These are phyloP conservation scores for Penicillium sp. DNA, from an alignment of 2,329 filamentous ascomycete species.

Conservation along the genomic window DNA sequence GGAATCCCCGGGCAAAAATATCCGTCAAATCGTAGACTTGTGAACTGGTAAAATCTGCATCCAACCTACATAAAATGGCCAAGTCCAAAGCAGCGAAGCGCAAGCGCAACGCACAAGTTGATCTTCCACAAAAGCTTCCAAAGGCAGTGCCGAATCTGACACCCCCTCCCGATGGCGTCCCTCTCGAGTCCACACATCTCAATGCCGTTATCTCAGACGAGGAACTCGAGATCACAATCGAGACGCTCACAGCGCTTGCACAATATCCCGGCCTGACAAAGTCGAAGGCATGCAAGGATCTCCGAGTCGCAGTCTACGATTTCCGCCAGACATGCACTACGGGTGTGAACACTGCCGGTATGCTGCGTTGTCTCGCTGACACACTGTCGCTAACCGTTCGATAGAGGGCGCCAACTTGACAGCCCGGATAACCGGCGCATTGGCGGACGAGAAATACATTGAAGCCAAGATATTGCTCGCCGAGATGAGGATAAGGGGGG, in stretches of 20 bases:
- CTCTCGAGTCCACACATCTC: conserved; percentile 22
- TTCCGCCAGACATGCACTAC: conserved; percentile 62
- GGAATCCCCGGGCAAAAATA: not conserved
- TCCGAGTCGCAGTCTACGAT: conserved; percentile 59
- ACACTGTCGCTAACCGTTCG: conserved; percentile 3
- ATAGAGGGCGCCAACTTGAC: conserved; percentile 55
- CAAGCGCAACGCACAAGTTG: conserved; percentile 24
- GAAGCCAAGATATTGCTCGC: conserved; percentile 59
- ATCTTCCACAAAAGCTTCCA: conserved; percentile 20
- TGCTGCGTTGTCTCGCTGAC: conserved; percentile 12
- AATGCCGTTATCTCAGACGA: conserved; percentile 38
- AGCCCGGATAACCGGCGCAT: conserved; percentile 56
- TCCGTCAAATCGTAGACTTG: not conserved
- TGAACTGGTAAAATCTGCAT: not conserved
- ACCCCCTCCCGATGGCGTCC: conserved; percentile 22
- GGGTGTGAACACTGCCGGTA: conserved; percentile 52
- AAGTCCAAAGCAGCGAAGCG: conserved; percentile 27
- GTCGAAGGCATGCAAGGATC: conserved; percentile 58
- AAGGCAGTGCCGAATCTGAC: conserved; percentile 17
- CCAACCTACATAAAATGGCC: conserved; percentile 11
- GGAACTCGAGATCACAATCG: conserved; percentile 59
- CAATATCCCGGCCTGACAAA: conserved; percentile 57
- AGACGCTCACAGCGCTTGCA: conserved; percentile 53
- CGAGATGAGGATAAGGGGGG: conserved; percentile 60
- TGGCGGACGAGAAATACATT: conserved; percentile 56